Base-by-base conservation (phyloP, 1,139 yeast species). In the Yamadazyma mexicana region DNA sequence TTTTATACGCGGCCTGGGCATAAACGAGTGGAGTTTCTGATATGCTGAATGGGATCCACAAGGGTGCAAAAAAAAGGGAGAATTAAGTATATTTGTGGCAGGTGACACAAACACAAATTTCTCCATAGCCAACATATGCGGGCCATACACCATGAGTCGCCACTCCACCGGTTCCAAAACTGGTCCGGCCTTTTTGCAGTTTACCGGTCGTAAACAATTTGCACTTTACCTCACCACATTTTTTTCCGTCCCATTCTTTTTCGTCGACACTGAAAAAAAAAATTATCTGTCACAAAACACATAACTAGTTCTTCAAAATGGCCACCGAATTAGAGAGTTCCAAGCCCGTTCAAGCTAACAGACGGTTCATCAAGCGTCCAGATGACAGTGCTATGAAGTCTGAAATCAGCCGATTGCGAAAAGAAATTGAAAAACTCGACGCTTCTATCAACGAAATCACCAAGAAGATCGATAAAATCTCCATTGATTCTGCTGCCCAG, bases 361-460 rank as follows among this genome's bases (percentile, higher is more conserved):
- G 58, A 50, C 78, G 76, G 53, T 77, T 75, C 61, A 75, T 83
- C 64, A 83, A 83, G 63, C 81, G 85, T 60, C 94, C 96, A 45
- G 95, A 89, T 61, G 81, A 78, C 59, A 67, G 79, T 51, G 77
- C 64, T 37, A 63, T 71, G 60, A 86, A 84, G 60, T 75, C 74
- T 48, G 75, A 79, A 54, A 61, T 87, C 49, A 78, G 74, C 35
- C 73, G 69, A 39, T 70, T 87, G 53, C 79, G 81, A 54, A 75
- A 75, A 35, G 87, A 85, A 57, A 78, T 91, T 63, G 81, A 83
- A 58, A 79, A 75, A 55, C 76, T 86, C 62, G 92, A 87, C 59
- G 64, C 66, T 45, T 59, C 65, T 34, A 60, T 69, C 53, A 63
- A 61, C 40, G 73, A 70, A 46, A 45, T 75, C 49, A 64, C 61